Base-by-base conservation (phyloP, 1,284 basidiomycete species). In the Porodaedalea pini region DNA sequence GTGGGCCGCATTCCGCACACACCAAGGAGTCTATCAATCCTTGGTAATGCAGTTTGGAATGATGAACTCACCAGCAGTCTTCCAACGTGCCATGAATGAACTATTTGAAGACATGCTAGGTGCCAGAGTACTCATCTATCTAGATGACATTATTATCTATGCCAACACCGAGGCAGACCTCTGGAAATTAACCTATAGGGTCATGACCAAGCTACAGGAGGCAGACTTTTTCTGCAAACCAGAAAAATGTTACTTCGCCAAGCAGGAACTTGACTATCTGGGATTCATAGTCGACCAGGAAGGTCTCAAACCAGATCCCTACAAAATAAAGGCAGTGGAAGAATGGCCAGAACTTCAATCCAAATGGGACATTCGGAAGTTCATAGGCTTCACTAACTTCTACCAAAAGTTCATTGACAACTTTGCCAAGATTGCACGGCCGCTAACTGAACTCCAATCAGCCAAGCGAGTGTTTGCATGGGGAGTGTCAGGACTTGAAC, bases 41-140 rank as follows among this genome's bases (percentile, higher is more conserved):
- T 41, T 55, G 1, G 69, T 73, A 29, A 68, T 73, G 71, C 68
- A 68, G 0, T 71, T 72, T 54, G 70, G 75, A 0, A 63, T 76
- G 3, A 70, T 68, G 43, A 78, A 77, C 58, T 71, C 70, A 0
- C 75, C 74, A 0, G 67, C 71, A 0, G 62, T 66, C 0, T 72
- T 73, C 61, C 73, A 74, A 49, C 5, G 39, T 23, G 29, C 37
- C 40, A 61, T 61, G 60, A 51, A 59, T 36, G 55, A 57, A 4
- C 43, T 63, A 29, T 57, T 63, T 27, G 31, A 29, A 6, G 58
- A 60, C 34, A 7, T 55, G 13, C 49, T 63, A 29, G 37, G 19
- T 4, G 17, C 37, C 15, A 10, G 32, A 4, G 47, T 63, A 3
- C n/a, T 58, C 3, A 50, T 63, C 31, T 63, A 63, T 34, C 17